Evolutionary conservation across 1,139 yeast genomes (phyloP).

Genomic region (Yamadazyma songkhlaensis): DNA sequence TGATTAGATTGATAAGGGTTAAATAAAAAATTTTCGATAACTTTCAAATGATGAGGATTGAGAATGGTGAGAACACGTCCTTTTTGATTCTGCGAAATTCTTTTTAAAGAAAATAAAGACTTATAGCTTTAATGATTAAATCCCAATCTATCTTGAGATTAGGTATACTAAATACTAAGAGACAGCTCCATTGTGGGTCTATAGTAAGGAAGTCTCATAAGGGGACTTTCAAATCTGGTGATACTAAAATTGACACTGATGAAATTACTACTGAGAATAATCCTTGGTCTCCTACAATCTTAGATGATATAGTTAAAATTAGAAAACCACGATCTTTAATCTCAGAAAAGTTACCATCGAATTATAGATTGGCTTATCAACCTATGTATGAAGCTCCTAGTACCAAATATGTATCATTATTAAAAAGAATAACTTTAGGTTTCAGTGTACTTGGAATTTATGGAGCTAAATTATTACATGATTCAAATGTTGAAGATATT

Average conservation of each 20-base stretch:
- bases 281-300: constrained; percentile 49
- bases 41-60: not conserved
- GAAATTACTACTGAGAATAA: constrained; percentile 42
- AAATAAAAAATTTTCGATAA: constrained; percentile 1
- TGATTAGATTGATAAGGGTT: not conserved
- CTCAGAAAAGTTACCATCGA: constrained; percentile 32
- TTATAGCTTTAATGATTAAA: not conserved
- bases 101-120: not conserved
- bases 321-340: constrained; percentile 22
- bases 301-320: constrained; percentile 34
- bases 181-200: not conserved
- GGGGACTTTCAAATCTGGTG: constrained; percentile 26
- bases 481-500: constrained; percentile 56
- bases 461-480: constrained; percentile 52
- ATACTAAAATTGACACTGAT: constrained; percentile 40
- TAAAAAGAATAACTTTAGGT: constrained; percentile 53
- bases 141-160: not conserved
- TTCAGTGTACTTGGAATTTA: constrained; percentile 55
- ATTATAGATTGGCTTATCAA: constrained; percentile 49
- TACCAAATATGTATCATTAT: constrained; percentile 51
- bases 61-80: not conserved
- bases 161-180: not conserved
- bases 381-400: constrained; percentile 60
- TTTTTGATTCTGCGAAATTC: not conserved
- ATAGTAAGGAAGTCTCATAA: constrained; percentile 9